Evolutionary conservation across 192 early-diverging fungal species (phyloP), one percentile per base, ranked within the genome.

Genomic region (Haplosporangium gracile): DNA sequence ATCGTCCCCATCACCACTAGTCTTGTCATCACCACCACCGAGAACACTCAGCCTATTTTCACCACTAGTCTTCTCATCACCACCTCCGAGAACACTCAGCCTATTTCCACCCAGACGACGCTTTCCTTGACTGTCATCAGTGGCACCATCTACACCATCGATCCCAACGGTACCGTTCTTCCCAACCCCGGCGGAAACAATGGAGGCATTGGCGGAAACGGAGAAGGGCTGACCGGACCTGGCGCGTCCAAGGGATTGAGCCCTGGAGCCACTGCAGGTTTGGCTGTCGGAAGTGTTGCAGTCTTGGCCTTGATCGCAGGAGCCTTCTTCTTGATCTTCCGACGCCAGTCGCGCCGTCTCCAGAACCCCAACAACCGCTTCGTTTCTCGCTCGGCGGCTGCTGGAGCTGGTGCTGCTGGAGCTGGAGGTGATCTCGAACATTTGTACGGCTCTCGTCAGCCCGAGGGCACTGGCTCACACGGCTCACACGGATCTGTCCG

Each of bases 261-360:
- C 49, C 4, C 22, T 16, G 79, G 79, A 70, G 84, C 75, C 0
- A 77, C 71, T n/a, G 84, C 76, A 29, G 84, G 84, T 18, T 72
- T 86, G 2, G 76, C 74, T 38, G 63, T 86, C 5, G 84, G 84
- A 77, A 68, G 75, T 55, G 57, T 81, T 18, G 84, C 76, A 4
- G 55, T 74, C 8, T 29, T 86, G 10, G 74, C 75, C 5, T 72
- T 86, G 68, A 81, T 86, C 70, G 84, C 75, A 3, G 84, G 75
- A 39, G 75, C 74, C n/a, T 86, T 86, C 82, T 85, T 85, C 45
- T 29, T 86, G 60, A 69, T 86, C 51, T 86, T 86, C 29, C 77
- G 49, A 49, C 84, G 84, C 49, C 84, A 86, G 63, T 80, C 84
- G 20, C 84, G 84, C 43, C 75, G 84, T 15, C 70, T 86, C 5